A percentile compares a stretch with the other conserved stretches of the same genome.
These are phyloP conservation scores for Mesembryanthemum crystallinum DNA, from an alignment of 148 eudicot species.

Conservation along the genomic window DNA sequence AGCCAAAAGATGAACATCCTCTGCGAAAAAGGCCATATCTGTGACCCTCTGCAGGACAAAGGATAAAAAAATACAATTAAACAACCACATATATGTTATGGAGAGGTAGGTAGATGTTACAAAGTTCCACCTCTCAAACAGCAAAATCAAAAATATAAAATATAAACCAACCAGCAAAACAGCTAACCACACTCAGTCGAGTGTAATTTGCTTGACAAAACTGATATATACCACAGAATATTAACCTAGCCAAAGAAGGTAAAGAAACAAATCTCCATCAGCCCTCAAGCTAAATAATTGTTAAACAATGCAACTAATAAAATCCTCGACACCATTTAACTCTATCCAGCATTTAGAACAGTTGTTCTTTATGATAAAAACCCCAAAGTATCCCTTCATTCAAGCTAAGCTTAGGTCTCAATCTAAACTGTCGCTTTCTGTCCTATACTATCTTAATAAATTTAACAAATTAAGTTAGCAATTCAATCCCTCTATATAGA, in stretches of 20 bases:
- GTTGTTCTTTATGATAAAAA: neutral
- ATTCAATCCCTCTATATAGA: too few relatives aligned
- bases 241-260: neutral
- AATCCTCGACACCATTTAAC: neutral
- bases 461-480: too few relatives aligned
- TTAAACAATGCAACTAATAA: neutral
- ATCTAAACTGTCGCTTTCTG: too few relatives aligned
- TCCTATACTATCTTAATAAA: too few relatives aligned
- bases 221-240: neutral
- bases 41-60: slow-evolving; percentile 76
- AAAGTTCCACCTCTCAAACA: neutral
- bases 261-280: neutral
- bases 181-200: neutral
- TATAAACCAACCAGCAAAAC: too few relatives aligned
- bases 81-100: neutral
- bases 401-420: neutral
- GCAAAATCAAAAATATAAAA: neutral
- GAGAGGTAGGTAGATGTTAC: neutral
- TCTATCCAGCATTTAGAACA: neutral
- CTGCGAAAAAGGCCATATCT: slow-evolving; percentile 99
- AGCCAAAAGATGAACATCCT: slow-evolving; percentile 97
- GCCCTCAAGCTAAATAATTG: neutral
- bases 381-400: neutral
- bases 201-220: neutral
- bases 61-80: neutral